A percentile compares a stretch with the other conserved stretches of the same genome.
These are phyloP conservation scores for Tylopilus sp. DNA, from an alignment of 768 basidiomycete species.

Conservation along the genomic window DNA sequence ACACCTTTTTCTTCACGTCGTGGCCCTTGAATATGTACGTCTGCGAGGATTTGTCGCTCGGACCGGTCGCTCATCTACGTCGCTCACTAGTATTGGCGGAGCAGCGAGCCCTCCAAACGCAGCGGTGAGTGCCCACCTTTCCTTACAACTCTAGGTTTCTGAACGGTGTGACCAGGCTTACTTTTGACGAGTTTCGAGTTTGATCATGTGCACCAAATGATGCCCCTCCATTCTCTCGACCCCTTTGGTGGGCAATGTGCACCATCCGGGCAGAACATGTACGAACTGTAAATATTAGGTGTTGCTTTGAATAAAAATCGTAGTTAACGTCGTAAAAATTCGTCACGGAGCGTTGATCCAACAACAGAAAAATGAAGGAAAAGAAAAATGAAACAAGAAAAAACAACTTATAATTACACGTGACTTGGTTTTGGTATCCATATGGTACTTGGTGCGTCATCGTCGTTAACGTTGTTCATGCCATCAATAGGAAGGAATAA, in stretches of 20 bases:
- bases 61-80: neutral
- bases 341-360: constrained; percentile 13
- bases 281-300: constrained; percentile 15
- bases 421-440: constrained; percentile 15
- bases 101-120: constrained; percentile 71
- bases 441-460: constrained; percentile 19
- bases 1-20: constrained; percentile 74
- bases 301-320: constrained; percentile 16
- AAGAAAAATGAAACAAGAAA: neutral
- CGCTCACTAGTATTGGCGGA: constrained; percentile 47
- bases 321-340: constrained; percentile 28
- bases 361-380: neutral
- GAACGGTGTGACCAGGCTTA: neutral
- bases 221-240: neutral
- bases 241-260: neutral
- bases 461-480: constrained; percentile 18
- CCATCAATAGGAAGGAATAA: constrained; percentile 34
- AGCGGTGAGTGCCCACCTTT: constrained; percentile 43
- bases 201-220: neutral
- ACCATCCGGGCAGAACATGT: neutral
- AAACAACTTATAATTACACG: constrained; percentile 27
- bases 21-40: constrained; percentile 72
- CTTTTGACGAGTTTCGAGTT: neutral
- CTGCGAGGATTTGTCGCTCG: neutral
- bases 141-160: neutral